These are phyloP conservation scores for Crithidia sp. DNA, from an alignment of 208 protist species.

Conservation along the genomic window DNA sequence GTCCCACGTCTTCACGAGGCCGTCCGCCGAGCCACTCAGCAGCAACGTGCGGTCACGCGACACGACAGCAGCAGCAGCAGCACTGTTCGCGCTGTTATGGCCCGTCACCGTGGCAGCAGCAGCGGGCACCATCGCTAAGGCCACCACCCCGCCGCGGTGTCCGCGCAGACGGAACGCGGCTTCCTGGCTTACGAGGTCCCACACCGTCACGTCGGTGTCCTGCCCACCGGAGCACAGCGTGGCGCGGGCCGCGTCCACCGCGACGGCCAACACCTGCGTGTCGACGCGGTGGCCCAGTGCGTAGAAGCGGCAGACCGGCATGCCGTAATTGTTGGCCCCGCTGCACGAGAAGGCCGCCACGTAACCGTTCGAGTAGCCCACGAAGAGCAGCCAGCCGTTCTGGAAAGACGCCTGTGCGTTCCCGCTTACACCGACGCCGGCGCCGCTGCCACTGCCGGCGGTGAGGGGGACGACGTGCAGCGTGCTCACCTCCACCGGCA, in stretches of 20 bases:
- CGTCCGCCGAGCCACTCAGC: slow-evolving; percentile 82
- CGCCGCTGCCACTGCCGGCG: background rate
- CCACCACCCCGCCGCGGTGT: slow-evolving; percentile 84
- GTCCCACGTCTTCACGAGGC: slow-evolving; percentile 91
- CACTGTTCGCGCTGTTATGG: background rate
- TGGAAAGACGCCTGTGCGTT: slow-evolving; percentile 13
- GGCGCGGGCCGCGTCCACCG: slow-evolving; percentile 51
- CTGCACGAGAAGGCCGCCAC: slow-evolving; percentile 79
- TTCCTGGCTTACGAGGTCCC: slow-evolving; percentile 94
- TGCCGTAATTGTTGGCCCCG: slow-evolving; percentile 79
- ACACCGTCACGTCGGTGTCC: slow-evolving; percentile 98
- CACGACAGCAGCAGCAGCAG: background rate
- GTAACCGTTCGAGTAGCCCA: slow-evolving; percentile 88
- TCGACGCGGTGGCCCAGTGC: slow-evolving; percentile 84
- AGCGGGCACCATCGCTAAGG: slow-evolving; percentile 58
- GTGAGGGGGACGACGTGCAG: slow-evolving; percentile 64
- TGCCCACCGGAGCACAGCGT: slow-evolving; percentile 90
- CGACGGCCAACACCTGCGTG: slow-evolving; percentile 89
- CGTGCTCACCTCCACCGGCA: slow-evolving; percentile 81
- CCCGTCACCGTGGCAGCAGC: background rate
- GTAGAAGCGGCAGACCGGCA: slow-evolving; percentile 83
- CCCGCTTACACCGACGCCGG: background rate
- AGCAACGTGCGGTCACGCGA: slow-evolving; percentile 42
- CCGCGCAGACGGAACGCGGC: slow-evolving; percentile 81
- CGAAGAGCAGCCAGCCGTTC: slow-evolving; percentile 76